Percentiles rank a stretch among this genome's conserved stretches.
phyloP scores from a whole-genome alignment of 495 filamentous ascomycete species.

The Penicillium verhagenii region DNA sequence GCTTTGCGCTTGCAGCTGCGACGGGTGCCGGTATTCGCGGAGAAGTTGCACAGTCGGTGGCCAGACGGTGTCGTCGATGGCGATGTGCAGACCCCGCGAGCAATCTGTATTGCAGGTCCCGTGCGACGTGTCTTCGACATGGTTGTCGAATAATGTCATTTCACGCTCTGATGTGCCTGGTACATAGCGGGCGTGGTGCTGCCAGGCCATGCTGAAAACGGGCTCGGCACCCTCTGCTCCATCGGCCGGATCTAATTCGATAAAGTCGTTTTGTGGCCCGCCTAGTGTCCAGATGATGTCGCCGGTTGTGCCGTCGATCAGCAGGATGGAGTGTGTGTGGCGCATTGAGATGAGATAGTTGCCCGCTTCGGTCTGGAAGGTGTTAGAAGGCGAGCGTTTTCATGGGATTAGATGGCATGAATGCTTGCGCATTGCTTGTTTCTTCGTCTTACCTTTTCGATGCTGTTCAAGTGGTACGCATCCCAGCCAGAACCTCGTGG shows the following conservation, averaged over 20 bases:
- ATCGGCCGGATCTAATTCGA: constrained; percentile 4
- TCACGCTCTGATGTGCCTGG: constrained; percentile 16
- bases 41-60: constrained; percentile 18
- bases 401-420: too few relatives aligned
- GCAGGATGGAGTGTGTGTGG: constrained; percentile 45
- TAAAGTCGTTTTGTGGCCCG: constrained; percentile 26
- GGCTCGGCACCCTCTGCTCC: background rate
- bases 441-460: constrained; percentile 17
- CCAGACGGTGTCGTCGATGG: constrained; percentile 11
- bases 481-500: constrained; percentile 14
- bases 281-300: constrained; percentile 51
- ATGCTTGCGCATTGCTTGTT: background rate
- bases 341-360: constrained; percentile 55
- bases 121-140: constrained; percentile 15
- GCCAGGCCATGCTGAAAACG: constrained; percentile 12
- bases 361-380: constrained; percentile 23
- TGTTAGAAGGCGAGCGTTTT: too few relatives aligned
- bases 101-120: constrained; percentile 16
- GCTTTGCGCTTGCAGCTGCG: constrained; percentile 17
- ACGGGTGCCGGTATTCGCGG: constrained; percentile 16
- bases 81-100: constrained; percentile 25
- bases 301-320: constrained; percentile 50
- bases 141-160: constrained; percentile 26
- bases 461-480: constrained; percentile 30
- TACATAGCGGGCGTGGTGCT: constrained; percentile 25